These are phyloP conservation scores for Picea engelmannii DNA, from an alignment of 83 land plant species.

Conservation along the genomic window DNA sequence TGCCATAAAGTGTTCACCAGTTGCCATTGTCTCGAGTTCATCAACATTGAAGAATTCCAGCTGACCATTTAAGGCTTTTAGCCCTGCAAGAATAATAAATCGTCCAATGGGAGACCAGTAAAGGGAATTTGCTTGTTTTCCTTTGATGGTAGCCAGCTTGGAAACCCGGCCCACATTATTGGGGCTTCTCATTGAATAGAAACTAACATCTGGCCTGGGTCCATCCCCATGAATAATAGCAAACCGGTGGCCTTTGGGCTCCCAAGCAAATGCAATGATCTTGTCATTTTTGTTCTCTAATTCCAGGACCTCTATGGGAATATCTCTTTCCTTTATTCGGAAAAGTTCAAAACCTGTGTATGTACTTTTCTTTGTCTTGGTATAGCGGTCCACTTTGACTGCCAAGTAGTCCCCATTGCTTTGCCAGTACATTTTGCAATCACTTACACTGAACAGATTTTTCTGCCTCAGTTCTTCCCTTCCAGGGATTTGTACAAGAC, in stretches of 20 bases:
- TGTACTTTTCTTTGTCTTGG: conserved; percentile 96
- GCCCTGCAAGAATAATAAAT: conserved; percentile 81
- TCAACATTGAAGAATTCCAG: conserved; percentile 96
- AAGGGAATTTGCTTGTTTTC: conserved; percentile 91
- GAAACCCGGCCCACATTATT: conserved; percentile 73
- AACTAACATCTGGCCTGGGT: conserved; percentile 82
- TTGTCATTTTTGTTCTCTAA: conserved; percentile 98
- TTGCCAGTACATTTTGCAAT: conserved; percentile 99
- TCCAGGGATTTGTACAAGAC: conserved; percentile 88
- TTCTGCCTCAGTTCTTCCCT: conserved; percentile 94
- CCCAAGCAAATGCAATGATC: conserved; percentile 99
- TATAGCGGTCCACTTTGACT: conserved; percentile 94
- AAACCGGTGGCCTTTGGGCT: conserved; percentile 97
- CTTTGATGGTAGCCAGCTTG: conserved; percentile 86
- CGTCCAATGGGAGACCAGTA: conserved; percentile 96
- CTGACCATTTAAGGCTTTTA: conserved; percentile 92
- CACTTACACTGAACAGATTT: conserved; percentile 94
- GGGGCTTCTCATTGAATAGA: conserved; percentile 87
- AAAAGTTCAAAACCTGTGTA: conserved; percentile 98
- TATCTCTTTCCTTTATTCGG: conserved; percentile 92
- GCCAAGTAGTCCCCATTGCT: conserved; percentile 96
- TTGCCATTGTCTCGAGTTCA: conserved; percentile 96
- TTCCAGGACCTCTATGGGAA: conserved; percentile 96
- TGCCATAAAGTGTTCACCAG: conserved; percentile 95
- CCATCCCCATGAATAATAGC: conserved; percentile 97